These are phyloP conservation scores for Rheum nobile DNA, from an alignment of 148 eudicot genomes.

Conservation along the genomic window DNA sequence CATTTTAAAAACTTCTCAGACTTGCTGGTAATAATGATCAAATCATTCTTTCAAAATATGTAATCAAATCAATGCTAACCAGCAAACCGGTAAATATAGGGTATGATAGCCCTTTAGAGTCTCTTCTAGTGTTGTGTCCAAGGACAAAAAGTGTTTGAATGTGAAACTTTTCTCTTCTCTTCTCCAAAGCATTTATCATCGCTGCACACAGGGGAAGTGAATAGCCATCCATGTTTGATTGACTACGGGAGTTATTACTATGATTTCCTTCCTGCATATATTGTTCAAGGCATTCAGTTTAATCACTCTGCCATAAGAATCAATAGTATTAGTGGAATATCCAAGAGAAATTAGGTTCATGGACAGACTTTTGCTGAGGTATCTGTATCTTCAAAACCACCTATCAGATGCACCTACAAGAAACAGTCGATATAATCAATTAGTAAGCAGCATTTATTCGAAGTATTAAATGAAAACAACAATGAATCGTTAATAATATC, in stretches of 20 bases:
- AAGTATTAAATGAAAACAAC: neutral
- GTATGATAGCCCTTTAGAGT: constrained; percentile 41
- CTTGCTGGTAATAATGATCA: neutral
- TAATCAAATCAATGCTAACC: constrained; percentile 36
- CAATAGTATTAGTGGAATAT: constrained; percentile 8
- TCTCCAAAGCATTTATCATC: constrained; percentile 50
- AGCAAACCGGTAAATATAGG: constrained; percentile 69
- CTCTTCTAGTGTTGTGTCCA: constrained; percentile 67
- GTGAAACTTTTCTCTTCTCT: constrained; percentile 51
- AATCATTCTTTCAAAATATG: neutral
- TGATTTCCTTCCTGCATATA: constrained; percentile 27
- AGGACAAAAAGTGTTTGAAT: constrained; percentile 75
- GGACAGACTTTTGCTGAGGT: constrained; percentile 37
- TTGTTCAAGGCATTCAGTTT: constrained; percentile 6
- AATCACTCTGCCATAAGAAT: constrained; percentile 9
- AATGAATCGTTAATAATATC: neutral
- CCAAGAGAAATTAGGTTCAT: constrained; percentile 19
- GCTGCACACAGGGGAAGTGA: constrained; percentile 73
- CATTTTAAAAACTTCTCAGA: neutral
- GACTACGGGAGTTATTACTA: constrained; percentile 16
- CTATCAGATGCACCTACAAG: constrained; percentile 85
- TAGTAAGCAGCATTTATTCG: neutral
- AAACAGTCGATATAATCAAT: neutral
- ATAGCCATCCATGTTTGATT: constrained; percentile 31
- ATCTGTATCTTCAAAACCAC: constrained; percentile 75